A percentile compares a stretch with the other conserved stretches of the same genome.
Conservation (phyloP, 2,329 filamentous ascomycete genomes). For the Scedosporium dehoogii region DNA sequence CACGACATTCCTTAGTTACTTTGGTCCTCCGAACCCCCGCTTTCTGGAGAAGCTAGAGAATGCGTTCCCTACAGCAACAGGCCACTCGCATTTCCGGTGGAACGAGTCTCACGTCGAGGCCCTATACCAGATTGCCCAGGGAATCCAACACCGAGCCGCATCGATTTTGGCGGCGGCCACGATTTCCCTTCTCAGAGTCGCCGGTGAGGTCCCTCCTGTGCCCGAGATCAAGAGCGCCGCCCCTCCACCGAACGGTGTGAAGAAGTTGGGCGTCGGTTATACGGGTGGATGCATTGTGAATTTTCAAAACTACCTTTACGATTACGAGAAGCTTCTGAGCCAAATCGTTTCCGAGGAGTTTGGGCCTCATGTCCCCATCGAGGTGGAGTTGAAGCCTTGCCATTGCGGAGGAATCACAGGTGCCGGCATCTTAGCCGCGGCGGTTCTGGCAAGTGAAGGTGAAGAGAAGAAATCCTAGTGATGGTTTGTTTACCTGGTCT, state of each 20-base stretch:
- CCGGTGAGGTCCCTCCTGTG: slow-evolving; percentile 50
- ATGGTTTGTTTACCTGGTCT: background rate
- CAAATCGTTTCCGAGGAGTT: slow-evolving; percentile 27
- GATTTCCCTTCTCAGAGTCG: slow-evolving; percentile 58
- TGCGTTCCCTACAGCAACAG: slow-evolving; percentile 41
- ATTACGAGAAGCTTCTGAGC: slow-evolving; percentile 62
- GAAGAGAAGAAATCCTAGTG: background rate
- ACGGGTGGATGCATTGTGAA: slow-evolving; percentile 74
- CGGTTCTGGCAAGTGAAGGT: slow-evolving; percentile 14
- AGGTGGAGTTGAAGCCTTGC: slow-evolving; percentile 42
- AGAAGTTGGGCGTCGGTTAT: slow-evolving; percentile 65
- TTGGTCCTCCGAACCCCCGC: slow-evolving; percentile 42
- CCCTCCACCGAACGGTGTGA: slow-evolving; percentile 12
- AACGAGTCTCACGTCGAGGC: slow-evolving; percentile 46
- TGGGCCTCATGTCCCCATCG: slow-evolving; percentile 22
- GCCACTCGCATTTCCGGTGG: slow-evolving; percentile 48
- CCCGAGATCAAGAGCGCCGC: slow-evolving; percentile 1
- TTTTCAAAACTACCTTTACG: slow-evolving; percentile 62
- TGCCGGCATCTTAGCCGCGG: slow-evolving; percentile 48
- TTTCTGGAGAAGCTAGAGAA: slow-evolving; percentile 37
- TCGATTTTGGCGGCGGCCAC: slow-evolving; percentile 65
- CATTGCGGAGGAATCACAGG: slow-evolving; percentile 54
- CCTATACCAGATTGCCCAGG: slow-evolving; percentile 57
- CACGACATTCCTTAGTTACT: slow-evolving; percentile 64
- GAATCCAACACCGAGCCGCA: slow-evolving; percentile 63